Evolutionary conservation across 2,329 filamentous ascomycete genomes (phyloP).

Genomic region (Bertia moriformis): DNA sequence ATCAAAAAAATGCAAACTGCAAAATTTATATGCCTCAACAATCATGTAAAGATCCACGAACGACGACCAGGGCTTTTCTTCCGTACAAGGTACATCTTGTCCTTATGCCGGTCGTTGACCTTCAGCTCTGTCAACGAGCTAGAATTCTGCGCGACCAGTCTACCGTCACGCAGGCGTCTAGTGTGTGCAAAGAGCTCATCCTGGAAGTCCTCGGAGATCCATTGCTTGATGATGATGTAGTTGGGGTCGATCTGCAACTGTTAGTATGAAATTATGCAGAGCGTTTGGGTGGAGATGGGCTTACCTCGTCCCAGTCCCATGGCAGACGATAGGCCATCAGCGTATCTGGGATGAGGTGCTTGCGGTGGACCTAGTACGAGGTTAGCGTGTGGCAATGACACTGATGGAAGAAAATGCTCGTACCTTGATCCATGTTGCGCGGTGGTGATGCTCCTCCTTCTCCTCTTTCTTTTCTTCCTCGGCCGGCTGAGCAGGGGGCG

Average conservation of each 20-base stretch:
- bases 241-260: conserved; percentile 20
- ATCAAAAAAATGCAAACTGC: conserved; percentile 2
- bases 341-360: conserved; percentile 26
- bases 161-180: conserved; percentile 20
- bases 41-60: conserved; percentile 17
- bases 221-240: conserved; percentile 37
- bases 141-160: conserved; percentile 12
- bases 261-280: conserved; percentile 3
- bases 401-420: not conserved
- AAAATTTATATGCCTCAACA: not conserved
- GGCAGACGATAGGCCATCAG: conserved; percentile 9
- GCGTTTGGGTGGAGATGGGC: conserved; percentile 5
- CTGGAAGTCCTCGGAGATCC: conserved; percentile 32
- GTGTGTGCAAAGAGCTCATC: conserved; percentile 38
- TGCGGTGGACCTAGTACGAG: conserved; percentile 21
- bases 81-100: conserved; percentile 27
- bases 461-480: conserved; percentile 6
- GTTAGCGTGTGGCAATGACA: conserved; percentile 3
- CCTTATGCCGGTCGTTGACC: conserved; percentile 22
- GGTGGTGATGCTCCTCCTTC: conserved; percentile 13
- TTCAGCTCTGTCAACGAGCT: conserved; percentile 6
- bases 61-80: conserved; percentile 21
- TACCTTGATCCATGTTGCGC: conserved; percentile 26
- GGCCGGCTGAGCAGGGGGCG: too few species aligned
- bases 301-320: conserved; percentile 29